Evolutionary conservation across 805 yeast genomes (phyloP), one percentile per base, ranked within the genome.

Genomic region (Ogataea degrootiae): DNA sequence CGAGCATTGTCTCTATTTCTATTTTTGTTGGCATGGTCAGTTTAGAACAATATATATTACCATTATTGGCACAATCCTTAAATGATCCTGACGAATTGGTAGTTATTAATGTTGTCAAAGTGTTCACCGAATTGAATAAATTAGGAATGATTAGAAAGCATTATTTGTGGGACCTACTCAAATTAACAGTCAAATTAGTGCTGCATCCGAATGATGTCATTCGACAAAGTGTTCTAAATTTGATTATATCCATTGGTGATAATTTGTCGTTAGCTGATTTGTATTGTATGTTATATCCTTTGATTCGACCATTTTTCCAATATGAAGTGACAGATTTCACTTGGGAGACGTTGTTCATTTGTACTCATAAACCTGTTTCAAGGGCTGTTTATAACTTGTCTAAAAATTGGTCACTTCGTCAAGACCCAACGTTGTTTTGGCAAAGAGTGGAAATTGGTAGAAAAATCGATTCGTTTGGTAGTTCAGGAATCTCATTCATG

Each of bases 171-270:
- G 86, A 81, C 50, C 63, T 84, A 4, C 66, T 82, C 16, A 66
- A 68, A 2, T 67, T 72, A 3, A 69, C 79, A 0, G 68, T 82
- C 3, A 79, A 81, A 46, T 73, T 92, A 26, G 60, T 86, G 0
- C 64, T 91, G 8, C 97, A 91, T 60, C 98, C 98, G 0, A 91
- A 89, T 63, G 85, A 80, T 45, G 83, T 95, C 82, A 83, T 92
- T 11, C 67, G 96, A 36, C 88, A 87, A 53, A 76, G 85, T 2
- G 78, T 85, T 0, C 58, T 89, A 39, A 67, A 73, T 2, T 70
- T 90, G 43, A 70, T 90, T 1, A 69, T 85, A 2, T 74, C 85
- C 0, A 75, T 87, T 1, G 79, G 87, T 1, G 71, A 73, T 2
- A 80, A 80, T 55, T 63, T 90, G 23, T 73, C 85, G 12, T 73